Evolutionary conservation across 768 basidiomycete genomes (phyloP).

Genomic region (Phylloporus rhodoxanthus): DNA sequence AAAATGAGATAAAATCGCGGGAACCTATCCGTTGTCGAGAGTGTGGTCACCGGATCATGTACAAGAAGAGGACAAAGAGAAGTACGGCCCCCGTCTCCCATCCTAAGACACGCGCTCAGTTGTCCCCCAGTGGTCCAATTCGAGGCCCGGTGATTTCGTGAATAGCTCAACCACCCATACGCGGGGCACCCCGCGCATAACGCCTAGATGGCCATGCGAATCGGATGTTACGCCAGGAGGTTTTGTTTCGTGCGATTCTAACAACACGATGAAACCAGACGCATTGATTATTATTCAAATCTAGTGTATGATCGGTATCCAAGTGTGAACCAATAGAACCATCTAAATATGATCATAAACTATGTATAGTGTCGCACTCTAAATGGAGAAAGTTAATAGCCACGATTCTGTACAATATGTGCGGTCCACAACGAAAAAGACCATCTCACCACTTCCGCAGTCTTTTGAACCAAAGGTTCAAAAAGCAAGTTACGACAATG

Average conservation of each 20-base stretch:
- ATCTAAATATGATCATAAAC: conserved; percentile 17
- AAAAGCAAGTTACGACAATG: conserved; percentile 47
- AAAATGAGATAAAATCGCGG: conserved; percentile 84
- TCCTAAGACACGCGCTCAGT: background rate
- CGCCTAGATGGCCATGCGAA: too few relatives aligned
- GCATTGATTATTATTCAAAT: background rate
- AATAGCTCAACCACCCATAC: too few relatives aligned
- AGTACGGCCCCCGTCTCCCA: conserved; percentile 50
- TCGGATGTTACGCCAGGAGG: too few relatives aligned
- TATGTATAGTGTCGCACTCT: conserved; percentile 11
- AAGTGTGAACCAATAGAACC: background rate
- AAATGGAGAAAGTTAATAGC: background rate
- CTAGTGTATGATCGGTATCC: background rate
- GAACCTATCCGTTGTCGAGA: conserved; percentile 95
- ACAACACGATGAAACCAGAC: too few relatives aligned
- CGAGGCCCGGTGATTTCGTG: conserved; percentile 24
- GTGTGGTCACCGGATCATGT: conserved; percentile 98
- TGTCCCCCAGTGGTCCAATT: conserved; percentile 29
- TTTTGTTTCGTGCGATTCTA: too few relatives aligned
- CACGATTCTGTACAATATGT: background rate
- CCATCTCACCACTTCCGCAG: conserved; percentile 38
- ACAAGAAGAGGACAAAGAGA: conserved; percentile 91
- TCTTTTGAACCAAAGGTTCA: conserved; percentile 47
- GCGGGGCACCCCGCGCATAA: too few relatives aligned
- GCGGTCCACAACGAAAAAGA: background rate